Conservation (phyloP, 2,329 filamentous ascomycete species). For the Aureobasidium sp. region DNA sequence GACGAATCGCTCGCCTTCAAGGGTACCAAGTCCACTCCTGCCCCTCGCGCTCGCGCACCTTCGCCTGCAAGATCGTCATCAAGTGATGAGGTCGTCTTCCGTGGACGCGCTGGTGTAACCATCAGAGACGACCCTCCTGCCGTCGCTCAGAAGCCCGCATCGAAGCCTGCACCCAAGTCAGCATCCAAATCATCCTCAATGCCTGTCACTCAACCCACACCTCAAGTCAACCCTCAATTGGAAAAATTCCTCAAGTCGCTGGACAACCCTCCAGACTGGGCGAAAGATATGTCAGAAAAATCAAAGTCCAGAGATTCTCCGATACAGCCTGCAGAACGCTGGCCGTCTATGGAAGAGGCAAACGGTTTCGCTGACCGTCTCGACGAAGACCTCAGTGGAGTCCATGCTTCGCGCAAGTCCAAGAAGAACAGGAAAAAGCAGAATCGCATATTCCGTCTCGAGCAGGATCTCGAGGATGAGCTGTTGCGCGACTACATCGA, state of each 20-base stretch:
- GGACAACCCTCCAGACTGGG: constrained; percentile 5
- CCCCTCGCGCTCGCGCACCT: constrained; percentile 32
- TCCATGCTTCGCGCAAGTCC: constrained; percentile 13
- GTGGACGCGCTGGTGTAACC: constrained; percentile 38
- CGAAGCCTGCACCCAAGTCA: constrained; percentile 1
- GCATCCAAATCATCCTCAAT: background rate
- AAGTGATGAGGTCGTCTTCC: constrained; percentile 68
- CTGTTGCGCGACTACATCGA: constrained; percentile 62
- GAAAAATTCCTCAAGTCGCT: constrained; percentile 5
- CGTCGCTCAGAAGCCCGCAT: background rate
- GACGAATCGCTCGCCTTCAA: constrained; percentile 21
- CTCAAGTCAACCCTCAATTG: background rate
- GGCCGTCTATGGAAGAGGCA: constrained; percentile 5
- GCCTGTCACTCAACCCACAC: background rate
- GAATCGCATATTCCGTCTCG: constrained; percentile 22
- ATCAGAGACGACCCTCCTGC: constrained; percentile 23
- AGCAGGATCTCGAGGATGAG: constrained; percentile 43
- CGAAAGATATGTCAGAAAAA: background rate
- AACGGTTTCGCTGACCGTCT: constrained; percentile 8
- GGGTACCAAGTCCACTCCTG: constrained; percentile 4
- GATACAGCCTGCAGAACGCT: background rate
- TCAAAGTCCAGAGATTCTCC: background rate
- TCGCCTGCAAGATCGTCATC: constrained; percentile 47
- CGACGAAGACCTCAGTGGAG: constrained; percentile 6
- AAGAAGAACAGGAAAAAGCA: constrained; percentile 28